phyloP scores from a whole-genome alignment of 306 rosid genomes.

The Comarum palustre region DNA sequence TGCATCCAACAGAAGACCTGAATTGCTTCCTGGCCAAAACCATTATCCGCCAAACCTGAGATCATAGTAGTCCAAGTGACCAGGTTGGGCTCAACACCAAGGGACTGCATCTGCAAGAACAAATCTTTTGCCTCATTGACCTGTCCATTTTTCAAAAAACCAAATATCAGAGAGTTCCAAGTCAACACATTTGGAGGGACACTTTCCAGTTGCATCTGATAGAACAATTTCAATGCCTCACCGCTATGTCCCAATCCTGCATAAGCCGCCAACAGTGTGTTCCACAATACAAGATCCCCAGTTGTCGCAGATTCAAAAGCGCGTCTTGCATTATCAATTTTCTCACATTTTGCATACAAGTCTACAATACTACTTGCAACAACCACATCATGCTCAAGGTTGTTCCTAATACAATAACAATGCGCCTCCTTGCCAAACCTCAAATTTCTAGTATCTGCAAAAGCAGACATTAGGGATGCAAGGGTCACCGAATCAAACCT shows the following conservation, averaged over 20 bases:
- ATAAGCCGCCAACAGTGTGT: conserved; percentile 68
- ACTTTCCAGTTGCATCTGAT: conserved; percentile 70
- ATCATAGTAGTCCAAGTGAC: conserved; percentile 75
- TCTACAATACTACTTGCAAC: conserved; percentile 55
- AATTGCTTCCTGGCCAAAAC: conserved; percentile 50
- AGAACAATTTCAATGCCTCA: conserved; percentile 70
- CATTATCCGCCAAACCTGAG: conserved; percentile 65
- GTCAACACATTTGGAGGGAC: conserved; percentile 64
- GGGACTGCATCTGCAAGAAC: conserved; percentile 61
- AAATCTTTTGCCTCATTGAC: conserved; percentile 57
- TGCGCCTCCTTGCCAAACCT: conserved; percentile 65
- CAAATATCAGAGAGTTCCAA: conserved; percentile 71
- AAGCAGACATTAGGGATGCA: conserved; percentile 58
- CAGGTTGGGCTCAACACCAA: conserved; percentile 49
- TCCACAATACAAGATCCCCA: conserved; percentile 73
- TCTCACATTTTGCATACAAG: conserved; percentile 76
- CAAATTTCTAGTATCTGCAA: conserved; percentile 49
- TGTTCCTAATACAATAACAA: conserved; percentile 59
- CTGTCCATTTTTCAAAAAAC: conserved; percentile 67
- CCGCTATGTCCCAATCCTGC: conserved; percentile 70
- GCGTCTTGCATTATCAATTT: conserved; percentile 47
- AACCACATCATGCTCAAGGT: conserved; percentile 55
- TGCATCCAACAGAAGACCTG: conserved; percentile 53
- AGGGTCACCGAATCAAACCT: conserved; percentile 70
- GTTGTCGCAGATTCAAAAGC: conserved; percentile 38